phyloP scores from a whole-genome alignment of 768 basidiomycete genomes.

The Leccinum subgranulosum region DNA sequence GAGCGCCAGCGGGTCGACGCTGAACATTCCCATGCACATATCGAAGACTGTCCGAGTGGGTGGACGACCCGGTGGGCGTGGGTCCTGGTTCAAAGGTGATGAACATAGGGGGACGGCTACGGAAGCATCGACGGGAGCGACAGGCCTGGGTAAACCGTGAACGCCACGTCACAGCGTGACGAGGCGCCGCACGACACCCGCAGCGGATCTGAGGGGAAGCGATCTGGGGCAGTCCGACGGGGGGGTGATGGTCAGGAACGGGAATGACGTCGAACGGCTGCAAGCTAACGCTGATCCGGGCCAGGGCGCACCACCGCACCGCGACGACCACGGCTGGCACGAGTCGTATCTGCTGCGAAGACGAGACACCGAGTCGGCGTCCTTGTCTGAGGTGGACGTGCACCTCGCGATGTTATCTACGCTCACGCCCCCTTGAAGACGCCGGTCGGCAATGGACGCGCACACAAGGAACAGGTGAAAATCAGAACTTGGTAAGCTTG shows the following conservation, averaged over 20 bases:
- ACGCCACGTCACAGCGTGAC: neutral
- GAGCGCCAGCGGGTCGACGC: too few relatives aligned
- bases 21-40: too few relatives aligned
- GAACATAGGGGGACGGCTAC: too few relatives aligned
- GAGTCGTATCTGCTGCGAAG: neutral
- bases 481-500: conserved; percentile 52
- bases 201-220: neutral
- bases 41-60: neutral
- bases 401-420: neutral
- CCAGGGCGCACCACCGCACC: neutral
- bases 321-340: neutral
- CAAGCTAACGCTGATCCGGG: too few relatives aligned
- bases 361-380: conserved; percentile 11
- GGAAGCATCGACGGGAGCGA: too few relatives aligned
- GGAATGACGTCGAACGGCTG: neutral
- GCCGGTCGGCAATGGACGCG: conserved; percentile 12
- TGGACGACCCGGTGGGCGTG: conserved; percentile 21
- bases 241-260: conserved; percentile 11
- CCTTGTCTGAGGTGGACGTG: conserved; percentile 3
- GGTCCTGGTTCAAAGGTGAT: neutral
- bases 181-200: conserved; percentile 11
- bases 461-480: neutral
- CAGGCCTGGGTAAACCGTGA: neutral
- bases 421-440: neutral
- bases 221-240: too few relatives aligned